These are phyloP conservation scores for Podospora anserina DNA, from an alignment of 495 filamentous ascomycete genomes.

Conservation along the genomic window DNA sequence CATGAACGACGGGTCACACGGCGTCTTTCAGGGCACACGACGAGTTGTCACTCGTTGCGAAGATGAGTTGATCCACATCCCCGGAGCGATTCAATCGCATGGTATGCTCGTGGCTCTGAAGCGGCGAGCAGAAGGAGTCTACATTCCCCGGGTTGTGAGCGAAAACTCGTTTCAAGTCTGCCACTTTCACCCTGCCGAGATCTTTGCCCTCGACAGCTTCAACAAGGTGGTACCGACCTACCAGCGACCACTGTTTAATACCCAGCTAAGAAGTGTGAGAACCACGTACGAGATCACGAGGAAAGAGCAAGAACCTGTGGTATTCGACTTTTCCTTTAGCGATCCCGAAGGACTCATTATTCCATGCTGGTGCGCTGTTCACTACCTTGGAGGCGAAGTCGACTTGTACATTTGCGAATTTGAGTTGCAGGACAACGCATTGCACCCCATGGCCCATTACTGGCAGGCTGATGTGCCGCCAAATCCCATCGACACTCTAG, in stretches of 20 bases:
- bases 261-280: constrained; percentile 19
- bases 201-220: constrained; percentile 24
- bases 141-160: constrained; percentile 25
- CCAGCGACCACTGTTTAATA: constrained; percentile 22
- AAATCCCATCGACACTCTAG: constrained; percentile 25
- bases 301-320: constrained; percentile 23
- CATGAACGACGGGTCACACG: constrained; percentile 21
- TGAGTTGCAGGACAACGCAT: constrained; percentile 27
- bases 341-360: constrained; percentile 23
- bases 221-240: constrained; percentile 24
- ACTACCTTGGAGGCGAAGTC: constrained; percentile 20
- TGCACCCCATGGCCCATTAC: constrained; percentile 19
- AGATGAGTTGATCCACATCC: constrained; percentile 29
- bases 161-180: constrained; percentile 24
- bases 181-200: constrained; percentile 19
- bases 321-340: constrained; percentile 26
- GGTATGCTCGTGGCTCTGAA: constrained; percentile 30
- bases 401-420: constrained; percentile 30
- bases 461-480: constrained; percentile 1
- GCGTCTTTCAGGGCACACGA: constrained; percentile 24
- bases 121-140: constrained; percentile 17
- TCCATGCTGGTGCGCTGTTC: constrained; percentile 29
- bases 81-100: constrained; percentile 24
- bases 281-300: constrained; percentile 12
- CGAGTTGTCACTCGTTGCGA: constrained; percentile 24